Conservation (phyloP, 495 filamentous ascomycete species). For the Wilcoxina mikolae region DNA sequence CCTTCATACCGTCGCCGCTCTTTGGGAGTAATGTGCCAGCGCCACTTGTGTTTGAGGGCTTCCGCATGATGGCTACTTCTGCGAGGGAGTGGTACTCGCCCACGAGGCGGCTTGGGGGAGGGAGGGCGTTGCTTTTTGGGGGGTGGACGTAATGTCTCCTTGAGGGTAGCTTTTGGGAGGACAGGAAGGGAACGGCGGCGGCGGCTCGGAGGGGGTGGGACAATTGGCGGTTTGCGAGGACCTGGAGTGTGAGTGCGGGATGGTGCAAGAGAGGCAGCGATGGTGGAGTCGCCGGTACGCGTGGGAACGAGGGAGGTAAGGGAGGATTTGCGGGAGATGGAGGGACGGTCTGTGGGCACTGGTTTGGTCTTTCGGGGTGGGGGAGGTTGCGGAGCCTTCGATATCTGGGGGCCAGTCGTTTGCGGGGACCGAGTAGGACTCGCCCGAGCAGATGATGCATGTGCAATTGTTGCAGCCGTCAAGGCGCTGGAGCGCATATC, state of each 20-base stretch:
- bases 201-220: conserved; percentile 18
- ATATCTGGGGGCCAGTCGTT: not conserved
- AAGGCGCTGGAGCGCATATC: not conserved
- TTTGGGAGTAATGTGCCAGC: conserved; percentile 55
- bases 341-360: not conserved
- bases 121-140: conserved; percentile 39
- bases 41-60: conserved; percentile 72
- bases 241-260: conserved; percentile 45
- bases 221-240: conserved; percentile 21
- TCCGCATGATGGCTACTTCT: conserved; percentile 60
- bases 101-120: conserved; percentile 37
- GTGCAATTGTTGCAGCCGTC: not conserved
- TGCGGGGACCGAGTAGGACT: not conserved
- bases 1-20: conserved; percentile 90
- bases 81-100: conserved; percentile 17
- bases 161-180: conserved; percentile 32
- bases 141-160: conserved; percentile 58
- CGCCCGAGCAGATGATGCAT: conserved; percentile 1
- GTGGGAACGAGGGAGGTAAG: not conserved
- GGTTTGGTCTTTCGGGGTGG: not conserved
- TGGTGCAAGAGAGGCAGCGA: conserved; percentile 71
- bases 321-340: not conserved
- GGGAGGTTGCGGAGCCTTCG: conserved; percentile 2
- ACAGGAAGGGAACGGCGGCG: conserved; percentile 31
- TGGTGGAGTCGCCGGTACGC: conserved; percentile 48